These are phyloP conservation scores for Rhypophila decipiens DNA, from an alignment of 495 filamentous ascomycete species.

Conservation along the genomic window DNA sequence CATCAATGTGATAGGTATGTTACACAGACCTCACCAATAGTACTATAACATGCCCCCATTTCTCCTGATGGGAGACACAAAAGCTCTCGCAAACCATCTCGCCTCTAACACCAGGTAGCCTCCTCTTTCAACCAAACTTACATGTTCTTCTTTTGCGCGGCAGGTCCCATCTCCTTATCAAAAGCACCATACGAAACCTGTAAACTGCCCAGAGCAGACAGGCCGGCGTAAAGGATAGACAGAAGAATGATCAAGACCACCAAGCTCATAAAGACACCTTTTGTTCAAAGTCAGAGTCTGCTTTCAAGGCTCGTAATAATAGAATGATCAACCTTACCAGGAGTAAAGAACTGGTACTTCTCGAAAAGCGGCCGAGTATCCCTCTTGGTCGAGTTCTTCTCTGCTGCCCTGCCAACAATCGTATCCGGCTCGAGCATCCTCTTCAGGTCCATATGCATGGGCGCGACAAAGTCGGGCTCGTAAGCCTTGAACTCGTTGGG, in stretches of 20 bases:
- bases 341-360: conserved; percentile 85
- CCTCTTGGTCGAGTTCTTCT: conserved; percentile 18
- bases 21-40: background rate
- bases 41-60: background rate
- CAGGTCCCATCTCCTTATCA: conserved; percentile 88
- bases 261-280: conserved; percentile 71
- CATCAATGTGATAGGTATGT: conserved; percentile 6
- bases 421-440: conserved; percentile 17
- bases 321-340: conserved; percentile 30
- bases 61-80: background rate
- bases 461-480: conserved; percentile 36
- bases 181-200: conserved; percentile 90
- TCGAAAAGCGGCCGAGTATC: conserved; percentile 65
- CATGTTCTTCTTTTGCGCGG: conserved; percentile 79
- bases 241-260: conserved; percentile 57
- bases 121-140: conserved; percentile 18
- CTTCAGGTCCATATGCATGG: conserved; percentile 45
- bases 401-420: conserved; percentile 9
- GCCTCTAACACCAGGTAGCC: too few species aligned
- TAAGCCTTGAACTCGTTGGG: conserved; percentile 37
- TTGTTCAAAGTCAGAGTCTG: background rate
- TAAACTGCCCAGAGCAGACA: conserved; percentile 69
- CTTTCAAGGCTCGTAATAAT: background rate
- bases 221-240: conserved; percentile 67
- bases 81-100: background rate